Percentiles rank a stretch among this genome's conserved stretches.
Evolutionary conservation across 257 asterid genomes (phyloP).

Genomic region (Asclepias syriaca): DNA sequence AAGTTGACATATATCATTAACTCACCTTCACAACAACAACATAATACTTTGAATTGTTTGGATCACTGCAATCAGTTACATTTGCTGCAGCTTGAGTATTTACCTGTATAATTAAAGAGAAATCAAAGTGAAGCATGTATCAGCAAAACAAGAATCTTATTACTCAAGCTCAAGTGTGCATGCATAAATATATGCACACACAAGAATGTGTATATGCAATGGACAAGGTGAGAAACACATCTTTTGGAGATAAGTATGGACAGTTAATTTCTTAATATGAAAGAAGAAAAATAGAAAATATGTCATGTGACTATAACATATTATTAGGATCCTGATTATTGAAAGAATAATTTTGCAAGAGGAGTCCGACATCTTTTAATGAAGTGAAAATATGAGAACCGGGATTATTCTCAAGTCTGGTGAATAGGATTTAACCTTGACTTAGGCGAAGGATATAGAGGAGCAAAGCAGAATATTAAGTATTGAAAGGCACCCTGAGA

Average conservation of each 20-base stretch:
- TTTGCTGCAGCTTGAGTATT: slow-evolving; percentile 80
- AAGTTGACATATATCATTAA: neutral
- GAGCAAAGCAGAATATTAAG: neutral
- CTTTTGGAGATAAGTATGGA: neutral
- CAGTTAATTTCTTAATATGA: neutral
- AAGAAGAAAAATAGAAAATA: neutral
- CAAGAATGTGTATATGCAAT: neutral
- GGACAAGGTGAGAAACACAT: neutral
- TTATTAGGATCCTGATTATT: neutral
- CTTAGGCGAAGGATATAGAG: neutral
- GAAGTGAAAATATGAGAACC: neutral
- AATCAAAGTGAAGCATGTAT: neutral
- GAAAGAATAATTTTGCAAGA: neutral
- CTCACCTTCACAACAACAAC: slow-evolving; percentile 80
- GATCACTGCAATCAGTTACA: slow-evolving; percentile 76
- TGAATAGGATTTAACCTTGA: neutral
- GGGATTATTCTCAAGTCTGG: neutral
- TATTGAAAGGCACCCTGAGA: neutral
- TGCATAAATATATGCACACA: neutral
- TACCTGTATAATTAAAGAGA: slow-evolving; percentile 39
- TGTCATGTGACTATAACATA: neutral
- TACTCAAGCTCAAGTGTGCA: neutral
- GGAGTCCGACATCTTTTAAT: neutral
- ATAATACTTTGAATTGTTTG: slow-evolving; percentile 80
- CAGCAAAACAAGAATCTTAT: neutral